Evolutionary conservation across 495 filamentous ascomycete genomes (phyloP).

Genomic region (Venustampulla echinocandica): DNA sequence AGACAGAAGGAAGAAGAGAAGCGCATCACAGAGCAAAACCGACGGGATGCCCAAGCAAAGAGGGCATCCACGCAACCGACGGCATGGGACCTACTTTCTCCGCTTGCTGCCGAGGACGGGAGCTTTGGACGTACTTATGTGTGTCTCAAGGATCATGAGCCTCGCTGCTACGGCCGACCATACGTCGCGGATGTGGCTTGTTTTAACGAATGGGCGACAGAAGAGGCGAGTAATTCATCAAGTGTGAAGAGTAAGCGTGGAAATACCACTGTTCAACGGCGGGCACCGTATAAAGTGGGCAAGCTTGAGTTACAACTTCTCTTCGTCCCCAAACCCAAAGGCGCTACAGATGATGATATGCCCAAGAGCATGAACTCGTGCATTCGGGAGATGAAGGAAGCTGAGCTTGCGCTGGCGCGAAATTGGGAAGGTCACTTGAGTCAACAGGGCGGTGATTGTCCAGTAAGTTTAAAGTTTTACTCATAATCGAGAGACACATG

Average conservation of each 20-base stretch:
- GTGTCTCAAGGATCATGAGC: constrained; percentile 84
- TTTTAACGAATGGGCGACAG: constrained; percentile 97
- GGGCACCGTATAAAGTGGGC: constrained; percentile 88
- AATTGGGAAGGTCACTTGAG: constrained; percentile 83
- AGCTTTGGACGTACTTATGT: constrained; percentile 91
- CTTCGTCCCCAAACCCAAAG: constrained; percentile 87
- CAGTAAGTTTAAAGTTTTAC: constrained; percentile 52
- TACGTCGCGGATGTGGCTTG: constrained; percentile 81
- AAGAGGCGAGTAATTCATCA: constrained; percentile 56
- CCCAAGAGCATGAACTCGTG: constrained; percentile 96
- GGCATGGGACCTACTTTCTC: constrained; percentile 80
- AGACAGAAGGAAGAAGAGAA: constrained; percentile 70
- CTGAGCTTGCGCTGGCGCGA: constrained; percentile 61
- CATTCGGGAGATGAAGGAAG: constrained; percentile 83
- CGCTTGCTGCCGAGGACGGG: constrained; percentile 79
- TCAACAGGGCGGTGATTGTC: constrained; percentile 95
- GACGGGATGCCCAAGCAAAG: constrained; percentile 57
- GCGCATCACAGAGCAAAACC: constrained; percentile 51
- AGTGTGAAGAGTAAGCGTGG: constrained; percentile 87
- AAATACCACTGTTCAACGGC: constrained; percentile 48
- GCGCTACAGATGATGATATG: constrained; percentile 88
- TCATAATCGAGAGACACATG: constrained; percentile 5
- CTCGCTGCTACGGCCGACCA: constrained; percentile 73
- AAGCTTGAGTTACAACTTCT: constrained; percentile 88
- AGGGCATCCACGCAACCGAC: constrained; percentile 46